These are phyloP conservation scores for Vitis amurensis DNA, from an alignment of 164 flowering plant genomes.

Conservation along the genomic window DNA sequence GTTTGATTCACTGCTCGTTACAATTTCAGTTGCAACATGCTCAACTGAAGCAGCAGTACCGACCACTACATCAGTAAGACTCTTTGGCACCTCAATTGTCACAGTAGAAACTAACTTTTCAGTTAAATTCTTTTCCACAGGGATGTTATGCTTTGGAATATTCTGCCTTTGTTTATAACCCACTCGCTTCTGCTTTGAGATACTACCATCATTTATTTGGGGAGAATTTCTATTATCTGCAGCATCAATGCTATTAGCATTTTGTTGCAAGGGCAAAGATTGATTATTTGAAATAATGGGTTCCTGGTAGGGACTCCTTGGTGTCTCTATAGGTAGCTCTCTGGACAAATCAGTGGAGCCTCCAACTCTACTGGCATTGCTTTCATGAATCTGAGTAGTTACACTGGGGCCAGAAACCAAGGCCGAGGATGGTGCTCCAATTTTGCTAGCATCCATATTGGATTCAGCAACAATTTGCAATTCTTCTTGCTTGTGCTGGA, in stretches of 20 bases:
- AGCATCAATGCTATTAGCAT: constrained; percentile 16
- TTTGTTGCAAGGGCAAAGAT: constrained; percentile 25
- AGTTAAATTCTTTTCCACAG: constrained; percentile 28
- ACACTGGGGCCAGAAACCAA: constrained; percentile 16
- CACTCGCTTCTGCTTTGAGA: constrained; percentile 46
- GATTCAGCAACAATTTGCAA: constrained; percentile 6
- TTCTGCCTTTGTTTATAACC: constrained; percentile 56
- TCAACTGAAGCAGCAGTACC: constrained; percentile 19
- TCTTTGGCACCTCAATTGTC: constrained; percentile 21
- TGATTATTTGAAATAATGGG: constrained; percentile 12
- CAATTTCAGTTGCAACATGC: constrained; percentile 21
- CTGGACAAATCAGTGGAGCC: constrained; percentile 19
- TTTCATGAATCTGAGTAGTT: constrained; percentile 18
- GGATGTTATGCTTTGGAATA: constrained; percentile 36
- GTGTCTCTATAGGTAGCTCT: constrained; percentile 20
- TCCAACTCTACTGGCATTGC: constrained; percentile 14
- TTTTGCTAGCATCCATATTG: constrained; percentile 9
- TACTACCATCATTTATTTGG: constrained; percentile 29
- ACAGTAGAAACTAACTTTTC: constrained; percentile 26
- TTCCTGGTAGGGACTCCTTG: constrained; percentile 22
- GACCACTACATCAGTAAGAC: constrained; percentile 14
- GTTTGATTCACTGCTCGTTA: constrained; percentile 23
- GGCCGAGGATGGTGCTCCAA: constrained; percentile 13
- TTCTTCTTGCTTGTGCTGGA: constrained; percentile 39
- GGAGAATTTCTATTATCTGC: constrained; percentile 19